Percentiles rank a stretch among this genome's conserved stretches.
Evolutionary conservation across 495 filamentous ascomycete species (phyloP).

Genomic region (Podospora pseudoanserina): DNA sequence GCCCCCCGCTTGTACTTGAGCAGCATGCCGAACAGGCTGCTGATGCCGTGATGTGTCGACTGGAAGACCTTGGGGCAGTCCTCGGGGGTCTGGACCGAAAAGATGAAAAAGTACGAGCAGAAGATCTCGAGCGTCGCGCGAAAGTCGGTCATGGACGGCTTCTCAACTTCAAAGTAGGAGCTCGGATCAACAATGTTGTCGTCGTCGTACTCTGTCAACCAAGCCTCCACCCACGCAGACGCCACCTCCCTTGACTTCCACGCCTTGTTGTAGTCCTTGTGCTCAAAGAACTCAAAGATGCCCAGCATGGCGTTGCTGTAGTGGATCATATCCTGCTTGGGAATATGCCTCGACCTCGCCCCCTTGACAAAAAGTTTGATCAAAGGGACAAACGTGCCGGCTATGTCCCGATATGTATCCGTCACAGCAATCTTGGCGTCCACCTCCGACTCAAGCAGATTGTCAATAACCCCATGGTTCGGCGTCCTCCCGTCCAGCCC

Average conservation of each 20-base stretch:
- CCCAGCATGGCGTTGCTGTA: constrained; percentile 28
- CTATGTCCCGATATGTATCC: constrained; percentile 50
- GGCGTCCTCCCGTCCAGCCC: constrained; percentile 61
- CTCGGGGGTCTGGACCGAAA: constrained; percentile 62
- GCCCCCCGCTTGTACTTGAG: constrained; percentile 60
- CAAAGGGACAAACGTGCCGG: constrained; percentile 60
- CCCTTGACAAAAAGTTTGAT: constrained; percentile 54
- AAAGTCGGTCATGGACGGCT: constrained; percentile 55
- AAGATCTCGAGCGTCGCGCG: constrained; percentile 58
- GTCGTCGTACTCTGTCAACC: constrained; percentile 55
- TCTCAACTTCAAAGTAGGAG: constrained; percentile 56
- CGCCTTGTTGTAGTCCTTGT: constrained; percentile 56
- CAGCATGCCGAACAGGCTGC: constrained; percentile 62
- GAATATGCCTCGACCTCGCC: constrained; percentile 24
- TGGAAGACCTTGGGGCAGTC: constrained; percentile 64
- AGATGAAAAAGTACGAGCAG: constrained; percentile 66
- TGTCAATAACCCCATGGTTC: constrained; percentile 60
- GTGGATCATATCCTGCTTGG: constrained; percentile 17
- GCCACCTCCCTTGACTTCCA: constrained; percentile 62
- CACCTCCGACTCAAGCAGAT: constrained; percentile 59
- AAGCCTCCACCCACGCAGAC: constrained; percentile 57
- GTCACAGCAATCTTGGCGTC: constrained; percentile 52
- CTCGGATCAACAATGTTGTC: constrained; percentile 47
- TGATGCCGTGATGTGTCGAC: constrained; percentile 62
- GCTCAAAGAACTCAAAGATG: constrained; percentile 31